Base-by-base conservation (phyloP, 2,329 filamentous ascomycete genomes). In the Ceratocystis harringtonii region DNA sequence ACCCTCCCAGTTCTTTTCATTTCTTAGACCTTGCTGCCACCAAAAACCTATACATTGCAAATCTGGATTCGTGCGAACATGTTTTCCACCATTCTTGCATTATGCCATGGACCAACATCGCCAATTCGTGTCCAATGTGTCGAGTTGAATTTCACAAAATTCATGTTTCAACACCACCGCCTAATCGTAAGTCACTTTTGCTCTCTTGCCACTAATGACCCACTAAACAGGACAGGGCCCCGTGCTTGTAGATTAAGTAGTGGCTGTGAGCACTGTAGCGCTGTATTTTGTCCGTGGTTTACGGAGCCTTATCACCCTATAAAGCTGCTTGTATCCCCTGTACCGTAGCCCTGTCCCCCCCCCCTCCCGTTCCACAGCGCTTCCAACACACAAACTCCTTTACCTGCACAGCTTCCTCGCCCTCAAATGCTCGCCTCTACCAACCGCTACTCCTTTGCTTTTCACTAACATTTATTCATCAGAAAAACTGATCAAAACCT, bases 111-210 rank as follows among this genome's bases (percentile, higher is more conserved):
- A 90, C 92, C 58, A 90, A 95, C 76, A 88, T 95, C 75, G 92
- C 94, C 69, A 99, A 97, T 76, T 96, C 92, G 74, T 99, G 94
- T 75, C 94, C 94, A 58, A 96, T 99, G 75, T 99, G 94, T 77
- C 89, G 94, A 70, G 88, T 90, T 71, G 85, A 83, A 69, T 97
- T 99, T 78, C 92, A 97, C 76, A 78, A 87, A 71, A 92, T 99
- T 70, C 85, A 94, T 73, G 85, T 99, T 68, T 62, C 61, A 28
- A 66, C 62, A 36, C 65, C 62, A 84, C 81, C 70, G 77, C 64
- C 91, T 72, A 88, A 90, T 80, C 90, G 90, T 94, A 82, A 77
- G 84, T 66, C 43, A 48, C 45, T 32, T 36, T 22, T 22, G 36
- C 44, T 22, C n/a, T 6, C 28, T 32, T 28, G 32, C 63, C 63